Evolutionary conservation across 768 basidiomycete species (phyloP).

Genomic region (Leccinum incarnatum): DNA sequence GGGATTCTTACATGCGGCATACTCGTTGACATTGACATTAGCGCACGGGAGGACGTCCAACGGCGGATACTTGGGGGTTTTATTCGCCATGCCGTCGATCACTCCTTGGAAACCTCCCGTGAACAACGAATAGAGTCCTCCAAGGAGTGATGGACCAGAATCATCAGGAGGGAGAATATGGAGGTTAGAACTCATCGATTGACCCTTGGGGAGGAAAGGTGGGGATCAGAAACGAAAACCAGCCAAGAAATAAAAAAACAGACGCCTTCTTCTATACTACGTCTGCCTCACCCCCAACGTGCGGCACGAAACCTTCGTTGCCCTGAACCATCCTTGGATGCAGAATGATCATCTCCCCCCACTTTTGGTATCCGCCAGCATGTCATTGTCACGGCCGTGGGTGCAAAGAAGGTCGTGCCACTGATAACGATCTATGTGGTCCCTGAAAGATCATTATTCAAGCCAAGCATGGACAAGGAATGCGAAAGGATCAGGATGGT

Average conservation of each 20-base stretch:
- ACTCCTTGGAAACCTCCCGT: conserved; percentile 14
- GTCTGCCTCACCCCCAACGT: conserved; percentile 18
- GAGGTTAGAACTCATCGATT: conserved; percentile 16
- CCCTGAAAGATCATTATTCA: not conserved
- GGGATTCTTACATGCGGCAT: conserved; percentile 27
- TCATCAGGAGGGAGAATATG: conserved; percentile 20
- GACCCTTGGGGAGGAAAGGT: not conserved
- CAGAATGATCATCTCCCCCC: conserved; percentile 17
- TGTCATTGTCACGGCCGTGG: not conserved
- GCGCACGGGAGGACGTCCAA: conserved; percentile 36
- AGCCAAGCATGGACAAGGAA: not conserved
- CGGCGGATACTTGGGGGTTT: conserved; percentile 23
- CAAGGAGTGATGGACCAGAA: conserved; percentile 8
- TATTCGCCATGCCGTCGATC: conserved; percentile 4
- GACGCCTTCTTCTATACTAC: not conserved
- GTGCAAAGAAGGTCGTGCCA: not conserved
- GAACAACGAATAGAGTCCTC: conserved; percentile 8
- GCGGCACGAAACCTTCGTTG: conserved; percentile 9
- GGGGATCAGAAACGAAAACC: not conserved
- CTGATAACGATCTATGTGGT: not conserved
- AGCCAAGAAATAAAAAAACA: not conserved
- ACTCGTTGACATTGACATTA: conserved; percentile 27
- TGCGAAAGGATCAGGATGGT: not conserved
- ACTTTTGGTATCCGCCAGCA: conserved; percentile 5
- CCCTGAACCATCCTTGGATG: not conserved